Percentiles rank a stretch among this genome's conserved stretches.
Conservation (phyloP, 495 filamentous ascomycete genomes). For the Parmelia sp. region DNA sequence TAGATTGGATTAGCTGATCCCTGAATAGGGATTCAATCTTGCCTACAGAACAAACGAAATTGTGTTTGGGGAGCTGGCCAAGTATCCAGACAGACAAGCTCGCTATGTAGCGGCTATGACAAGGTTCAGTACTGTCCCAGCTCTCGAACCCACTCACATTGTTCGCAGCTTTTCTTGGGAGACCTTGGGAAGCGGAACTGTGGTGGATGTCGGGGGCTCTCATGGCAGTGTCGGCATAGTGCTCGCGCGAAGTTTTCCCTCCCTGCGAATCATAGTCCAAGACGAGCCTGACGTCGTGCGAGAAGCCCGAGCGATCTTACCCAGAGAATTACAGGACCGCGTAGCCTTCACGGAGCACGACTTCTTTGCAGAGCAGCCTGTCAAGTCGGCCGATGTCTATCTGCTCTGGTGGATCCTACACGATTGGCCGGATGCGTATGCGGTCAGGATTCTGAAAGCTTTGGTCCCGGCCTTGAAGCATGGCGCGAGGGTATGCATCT, state of each 20-base stretch:
- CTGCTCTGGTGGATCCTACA: conserved; percentile 45
- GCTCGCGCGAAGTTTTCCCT: conserved; percentile 26
- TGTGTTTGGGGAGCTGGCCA: conserved; percentile 36
- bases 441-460: too few relatives aligned
- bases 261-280: conserved; percentile 45
- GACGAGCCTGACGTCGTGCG: conserved; percentile 45
- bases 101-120: conserved; percentile 45
- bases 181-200: conserved; percentile 38
- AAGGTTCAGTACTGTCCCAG: conserved; percentile 44
- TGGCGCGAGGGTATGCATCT: too few relatives aligned
- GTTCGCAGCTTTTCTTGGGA: conserved; percentile 41
- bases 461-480: too few relatives aligned
- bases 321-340: conserved; percentile 34
- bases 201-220: conserved; percentile 34
- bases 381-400: conserved; percentile 43
- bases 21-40: too few relatives aligned
- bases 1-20: too few relatives aligned
- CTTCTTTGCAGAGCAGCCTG: conserved; percentile 46
- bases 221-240: conserved; percentile 29
- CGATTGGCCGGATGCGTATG: too few relatives aligned
- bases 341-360: conserved; percentile 45
- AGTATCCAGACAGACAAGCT: conserved; percentile 38
- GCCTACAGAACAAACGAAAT: conserved; percentile 45
- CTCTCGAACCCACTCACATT: conserved; percentile 44
- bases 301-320: conserved; percentile 34